Evolutionary conservation across 2,329 filamentous ascomycete genomes (phyloP), one percentile per base, ranked within the genome.

Genomic region (Exophiala xenobiotica): DNA sequence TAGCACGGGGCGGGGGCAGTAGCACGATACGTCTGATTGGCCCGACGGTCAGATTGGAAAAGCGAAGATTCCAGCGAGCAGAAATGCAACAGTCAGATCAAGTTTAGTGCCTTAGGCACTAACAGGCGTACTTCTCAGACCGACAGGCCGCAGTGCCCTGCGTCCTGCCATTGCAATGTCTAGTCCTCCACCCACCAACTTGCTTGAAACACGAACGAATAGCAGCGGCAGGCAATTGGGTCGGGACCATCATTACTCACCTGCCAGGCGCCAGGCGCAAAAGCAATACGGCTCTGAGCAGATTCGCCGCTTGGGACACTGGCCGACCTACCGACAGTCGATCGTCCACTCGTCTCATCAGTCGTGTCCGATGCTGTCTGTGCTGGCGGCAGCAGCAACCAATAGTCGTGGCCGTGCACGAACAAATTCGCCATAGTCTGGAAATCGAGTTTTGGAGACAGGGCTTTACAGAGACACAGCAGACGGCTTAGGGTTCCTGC

Each of bases 141-240:
- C 45, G 54, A 41, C 46, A 46, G 37, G 42, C 47, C 44, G 47
- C 46, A 49, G 50, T 49, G 14, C 24, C 29, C 14, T 31, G 33
- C 39, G 31, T 45, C 47, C 47, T 49, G 46, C 42, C 49, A 49
- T 52, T 43, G 33, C 26, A 49, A 9, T 44, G 38, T 49, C 42
- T 56, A 29, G 49, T 39, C 31, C 45, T 27, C 44, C 37, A 31
- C 41, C 43, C 46, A 46, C 39, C 48, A 43, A 33, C 24, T 29
- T 46, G 27, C 40, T 46, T 51, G 51, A 51, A 53, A 54, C 54
- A 52, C 51, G 46, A 46, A 40, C 54, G 54, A 57, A 54, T 54
- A 48, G 38, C 47, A 31, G 45, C 27, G 27, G 35, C 35, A 35
- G 38, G 23, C 29, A 20, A 29, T 31, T 38, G 20, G 37, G 23